These are phyloP conservation scores for Suhomyces kunorum DNA, from an alignment of 1,139 yeast species.

Conservation along the genomic window DNA sequence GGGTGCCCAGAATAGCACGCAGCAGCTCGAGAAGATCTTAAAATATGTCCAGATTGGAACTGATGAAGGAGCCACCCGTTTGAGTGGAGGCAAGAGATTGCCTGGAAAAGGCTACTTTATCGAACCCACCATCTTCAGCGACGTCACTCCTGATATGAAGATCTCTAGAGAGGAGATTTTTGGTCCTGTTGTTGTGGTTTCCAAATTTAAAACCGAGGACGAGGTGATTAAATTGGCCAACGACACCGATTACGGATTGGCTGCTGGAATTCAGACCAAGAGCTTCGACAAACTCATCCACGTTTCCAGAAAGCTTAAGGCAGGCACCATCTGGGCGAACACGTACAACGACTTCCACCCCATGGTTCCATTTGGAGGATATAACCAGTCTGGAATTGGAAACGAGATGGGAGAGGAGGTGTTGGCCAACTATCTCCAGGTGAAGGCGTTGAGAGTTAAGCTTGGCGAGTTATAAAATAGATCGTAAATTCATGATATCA, in stretches of 20 bases:
- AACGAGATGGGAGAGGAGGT: slow-evolving; percentile 32
- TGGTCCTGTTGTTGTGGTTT: slow-evolving; percentile 31
- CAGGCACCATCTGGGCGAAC: slow-evolving; percentile 33
- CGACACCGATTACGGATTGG: slow-evolving; percentile 19
- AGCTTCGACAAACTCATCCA: slow-evolving; percentile 47
- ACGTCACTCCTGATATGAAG: slow-evolving; percentile 28
- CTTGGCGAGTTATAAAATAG: slow-evolving; percentile 4
- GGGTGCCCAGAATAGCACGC: slow-evolving; percentile 25
- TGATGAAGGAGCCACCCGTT: slow-evolving; percentile 25
- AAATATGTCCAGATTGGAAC: slow-evolving; percentile 17
- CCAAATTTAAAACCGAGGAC: slow-evolving; percentile 30
- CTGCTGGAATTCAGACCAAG: slow-evolving; percentile 14
- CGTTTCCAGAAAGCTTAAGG: slow-evolving; percentile 26
- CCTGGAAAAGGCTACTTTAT: slow-evolving; percentile 29
- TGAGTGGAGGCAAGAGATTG: slow-evolving; percentile 27
- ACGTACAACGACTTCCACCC: slow-evolving; percentile 32
- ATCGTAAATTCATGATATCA: too few relatives aligned
- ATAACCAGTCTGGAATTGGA: slow-evolving; percentile 32
- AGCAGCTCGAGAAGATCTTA: slow-evolving; percentile 23
- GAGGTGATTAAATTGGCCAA: slow-evolving; percentile 29
- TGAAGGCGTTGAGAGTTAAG: slow-evolving; percentile 27
- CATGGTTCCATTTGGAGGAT: slow-evolving; percentile 35
- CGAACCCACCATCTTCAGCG: slow-evolving; percentile 30
- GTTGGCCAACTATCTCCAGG: slow-evolving; percentile 28
- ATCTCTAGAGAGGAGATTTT: slow-evolving; percentile 33